Conservation (phyloP, 139 green algal species). For the Tetraselmis striata region DNA sequence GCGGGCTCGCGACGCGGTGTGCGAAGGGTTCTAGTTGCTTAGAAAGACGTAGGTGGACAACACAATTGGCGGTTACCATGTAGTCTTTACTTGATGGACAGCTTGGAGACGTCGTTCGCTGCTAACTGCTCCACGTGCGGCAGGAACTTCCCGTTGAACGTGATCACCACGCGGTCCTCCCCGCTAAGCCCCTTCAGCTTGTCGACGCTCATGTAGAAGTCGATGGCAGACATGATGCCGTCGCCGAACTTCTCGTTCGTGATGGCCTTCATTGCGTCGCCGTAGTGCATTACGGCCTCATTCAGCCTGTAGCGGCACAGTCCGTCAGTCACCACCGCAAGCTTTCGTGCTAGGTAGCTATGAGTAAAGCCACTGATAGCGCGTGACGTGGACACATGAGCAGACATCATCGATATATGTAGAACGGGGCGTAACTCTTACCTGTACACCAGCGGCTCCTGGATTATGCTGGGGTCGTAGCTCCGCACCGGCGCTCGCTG, state of each 20-base stretch:
- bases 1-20: too few relatives aligned
- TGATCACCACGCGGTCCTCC: slow-evolving; percentile 46
- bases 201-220: slow-evolving; percentile 34
- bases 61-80: too few relatives aligned
- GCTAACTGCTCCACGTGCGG: neutral
- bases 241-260: slow-evolving; percentile 22
- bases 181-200: slow-evolving; percentile 41
- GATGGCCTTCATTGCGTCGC: slow-evolving; percentile 30
- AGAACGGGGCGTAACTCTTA: too few relatives aligned
- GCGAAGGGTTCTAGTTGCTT: too few relatives aligned
- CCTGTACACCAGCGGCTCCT: slow-evolving; percentile 38
- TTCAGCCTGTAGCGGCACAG: slow-evolving; percentile 27
- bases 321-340: too few relatives aligned
- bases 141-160: slow-evolving; percentile 46
- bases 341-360: too few relatives aligned
- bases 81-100: too few relatives aligned
- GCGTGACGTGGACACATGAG: too few relatives aligned
- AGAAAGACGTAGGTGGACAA: too few relatives aligned
- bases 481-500: slow-evolving; percentile 26
- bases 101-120: neutral
- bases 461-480: slow-evolving; percentile 32
- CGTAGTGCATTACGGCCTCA: slow-evolving; percentile 42
- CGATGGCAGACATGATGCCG: slow-evolving; percentile 46
- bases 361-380: too few relatives aligned
- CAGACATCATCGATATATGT: too few relatives aligned